These are phyloP conservation scores for Hypseocharis bilobata DNA, from an alignment of 441 rosid species.

Conservation along the genomic window DNA sequence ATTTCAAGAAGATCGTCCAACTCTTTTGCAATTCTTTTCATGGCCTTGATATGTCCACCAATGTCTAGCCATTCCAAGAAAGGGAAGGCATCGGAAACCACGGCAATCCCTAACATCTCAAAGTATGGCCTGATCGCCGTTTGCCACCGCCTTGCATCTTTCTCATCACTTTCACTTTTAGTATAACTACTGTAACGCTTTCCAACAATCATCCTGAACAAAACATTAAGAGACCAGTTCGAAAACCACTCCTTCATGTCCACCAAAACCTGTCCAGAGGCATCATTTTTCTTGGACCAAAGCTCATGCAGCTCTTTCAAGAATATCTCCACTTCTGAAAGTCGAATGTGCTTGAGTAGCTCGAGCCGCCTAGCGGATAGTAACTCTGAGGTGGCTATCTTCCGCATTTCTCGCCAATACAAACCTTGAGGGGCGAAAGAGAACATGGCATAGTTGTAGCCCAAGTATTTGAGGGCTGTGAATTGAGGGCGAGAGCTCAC, in stretches of 20 bases:
- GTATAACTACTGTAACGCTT: no score
- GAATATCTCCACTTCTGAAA: conserved; percentile 9
- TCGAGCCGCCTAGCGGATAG: conserved; percentile 22
- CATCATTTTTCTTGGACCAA: neutral
- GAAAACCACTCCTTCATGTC: conserved; percentile 22
- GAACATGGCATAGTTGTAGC: conserved; percentile 19
- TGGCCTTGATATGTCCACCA: conserved; percentile 43
- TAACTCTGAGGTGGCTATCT: conserved; percentile 11
- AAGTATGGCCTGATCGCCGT: neutral
- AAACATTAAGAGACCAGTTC: conserved; percentile 11
- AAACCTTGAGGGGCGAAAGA: conserved; percentile 11
- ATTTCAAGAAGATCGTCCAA: neutral
- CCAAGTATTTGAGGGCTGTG: conserved; percentile 9
- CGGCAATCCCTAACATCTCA: neutral
- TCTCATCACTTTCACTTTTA: no score
- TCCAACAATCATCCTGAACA: conserved; percentile 20
- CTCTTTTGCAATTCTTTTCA: conserved; percentile 29
- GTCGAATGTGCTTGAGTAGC: conserved; percentile 11
- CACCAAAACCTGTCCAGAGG: neutral
- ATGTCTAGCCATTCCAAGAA: conserved; percentile 41
- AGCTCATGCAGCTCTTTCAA: conserved; percentile 7
- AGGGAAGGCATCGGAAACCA: conserved; percentile 21
- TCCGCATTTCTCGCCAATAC: conserved; percentile 25
- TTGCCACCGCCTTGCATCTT: neutral
- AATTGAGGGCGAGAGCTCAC: conserved; percentile 16